Evolutionary conservation across 2,329 filamentous ascomycete genomes (phyloP), one percentile per base, ranked within the genome.

Genomic region (Stemphylium lycopersici): DNA sequence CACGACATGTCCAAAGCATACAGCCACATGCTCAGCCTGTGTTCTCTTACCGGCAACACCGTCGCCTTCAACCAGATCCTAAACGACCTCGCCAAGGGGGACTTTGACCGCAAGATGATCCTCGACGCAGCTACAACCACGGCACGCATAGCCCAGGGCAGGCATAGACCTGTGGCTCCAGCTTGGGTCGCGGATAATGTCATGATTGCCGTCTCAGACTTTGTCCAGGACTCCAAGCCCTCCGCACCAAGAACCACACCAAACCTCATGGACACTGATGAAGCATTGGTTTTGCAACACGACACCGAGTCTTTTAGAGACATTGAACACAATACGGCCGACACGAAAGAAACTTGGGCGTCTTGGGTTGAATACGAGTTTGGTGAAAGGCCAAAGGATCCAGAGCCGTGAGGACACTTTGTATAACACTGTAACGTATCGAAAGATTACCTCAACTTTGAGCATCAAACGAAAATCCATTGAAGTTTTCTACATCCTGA

Each of bases 101-200:
- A 66, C 2, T 66, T 66, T 22, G 62, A 72, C 50, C 56, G 68
- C n/a, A 66, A 65, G 24, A 42, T 22, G 6, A 68, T 74, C 22
- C 38, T 74, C 16, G 54, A 52, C 3, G 59, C 61, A 22, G 66
- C 66, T 15, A 45, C 56, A 38, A 48, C 42, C 24, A 60, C 58
- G 2, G 61, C 60, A 2, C 45, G 54, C 18, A 58, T 55, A 52
- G 56, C 58, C 11, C 52, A 61, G 37, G 48, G 53, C 12, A 62
- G 62, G 42, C 56, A 40, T 6, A 43, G 42, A 11, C 57, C 59
- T 10, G 18, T 57, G 2, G 68, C 67, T 0, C 71, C 69, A 11
- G 63, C 71, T 32, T 70, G 61, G 65, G 62, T 67, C 6, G 71
- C 71, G 16, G 71, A 73, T 38, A 72, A 73, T 43, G 46, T 73